Evolutionary conservation across 306 rosid species (phyloP).

Genomic region (Begonia loranthoides): DNA sequence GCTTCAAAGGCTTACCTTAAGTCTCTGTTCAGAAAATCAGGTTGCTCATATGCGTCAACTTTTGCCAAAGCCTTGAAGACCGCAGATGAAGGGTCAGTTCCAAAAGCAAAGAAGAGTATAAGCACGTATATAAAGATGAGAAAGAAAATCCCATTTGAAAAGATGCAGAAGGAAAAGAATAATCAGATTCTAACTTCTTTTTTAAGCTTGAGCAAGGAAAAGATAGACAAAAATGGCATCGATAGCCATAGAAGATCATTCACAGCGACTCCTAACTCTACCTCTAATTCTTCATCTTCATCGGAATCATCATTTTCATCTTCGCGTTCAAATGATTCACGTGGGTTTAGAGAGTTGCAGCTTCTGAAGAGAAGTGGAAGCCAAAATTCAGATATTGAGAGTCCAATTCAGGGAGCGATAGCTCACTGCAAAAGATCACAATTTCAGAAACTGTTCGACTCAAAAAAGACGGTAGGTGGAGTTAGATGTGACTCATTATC

Average conservation of each 20-base stretch:
- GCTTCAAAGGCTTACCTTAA: conserved; percentile 81
- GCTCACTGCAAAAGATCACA: conserved; percentile 67
- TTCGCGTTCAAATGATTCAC: conserved; percentile 34
- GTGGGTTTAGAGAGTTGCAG: conserved; percentile 29
- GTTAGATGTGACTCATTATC: conserved; percentile 41
- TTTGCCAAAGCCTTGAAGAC: too few relatives aligned
- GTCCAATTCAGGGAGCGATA: conserved; percentile 90
- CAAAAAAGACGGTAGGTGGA: conserved; percentile 34
- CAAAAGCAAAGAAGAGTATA: conserved; percentile 39
- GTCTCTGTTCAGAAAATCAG: conserved; percentile 70
- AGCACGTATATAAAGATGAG: conserved; percentile 23
- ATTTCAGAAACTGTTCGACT: conserved; percentile 24
- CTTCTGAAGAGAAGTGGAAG: conserved; percentile 69
- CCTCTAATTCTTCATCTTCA: conserved; percentile 11
- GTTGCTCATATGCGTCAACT: conserved; percentile 31
- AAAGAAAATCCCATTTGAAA: conserved; percentile 48
- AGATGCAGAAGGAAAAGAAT: conserved; percentile 22
- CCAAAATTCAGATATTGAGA: conserved; percentile 66
- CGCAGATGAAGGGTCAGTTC: conserved; percentile 48
- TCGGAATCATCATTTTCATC: conserved; percentile 24
- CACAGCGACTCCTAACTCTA: conserved; percentile 49
- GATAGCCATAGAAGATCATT: conserved; percentile 69
- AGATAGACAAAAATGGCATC: conserved; percentile 9
- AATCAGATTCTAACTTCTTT: conserved; percentile 20
- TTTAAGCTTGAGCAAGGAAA: conserved; percentile 26